These are phyloP conservation scores for Phytophthora citrophthora DNA, from an alignment of 352 stramenopile genomes.

Conservation along the genomic window DNA sequence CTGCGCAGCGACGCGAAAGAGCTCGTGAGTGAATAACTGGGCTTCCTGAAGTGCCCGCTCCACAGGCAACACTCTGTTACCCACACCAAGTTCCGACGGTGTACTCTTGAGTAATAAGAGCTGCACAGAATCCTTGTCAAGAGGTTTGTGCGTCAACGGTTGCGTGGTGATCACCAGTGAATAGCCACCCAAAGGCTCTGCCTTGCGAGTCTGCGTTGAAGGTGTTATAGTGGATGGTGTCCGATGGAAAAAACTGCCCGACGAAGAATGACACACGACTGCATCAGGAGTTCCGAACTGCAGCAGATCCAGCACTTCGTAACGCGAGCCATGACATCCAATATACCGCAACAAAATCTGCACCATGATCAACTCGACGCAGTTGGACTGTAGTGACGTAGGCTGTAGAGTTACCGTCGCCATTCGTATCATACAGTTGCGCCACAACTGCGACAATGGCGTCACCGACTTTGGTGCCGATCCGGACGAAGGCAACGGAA, in stretches of 20 bases:
- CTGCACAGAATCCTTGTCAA: slow-evolving; percentile 73
- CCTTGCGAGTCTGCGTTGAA: slow-evolving; percentile 27
- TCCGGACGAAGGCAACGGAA: not conserved
- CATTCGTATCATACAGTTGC: slow-evolving; percentile 60
- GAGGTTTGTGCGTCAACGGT: slow-evolving; percentile 51
- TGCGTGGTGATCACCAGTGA: slow-evolving; percentile 84
- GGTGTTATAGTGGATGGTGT: slow-evolving; percentile 34
- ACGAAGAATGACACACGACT: slow-evolving; percentile 77
- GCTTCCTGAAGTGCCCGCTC: slow-evolving; percentile 79
- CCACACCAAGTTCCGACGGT: slow-evolving; percentile 43
- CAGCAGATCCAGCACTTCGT: slow-evolving; percentile 84
- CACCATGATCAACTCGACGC: slow-evolving; percentile 69
- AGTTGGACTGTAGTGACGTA: slow-evolving; percentile 73
- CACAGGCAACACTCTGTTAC: slow-evolving; percentile 57
- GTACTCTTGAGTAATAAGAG: slow-evolving; percentile 70
- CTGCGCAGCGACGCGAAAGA: slow-evolving; percentile 77
- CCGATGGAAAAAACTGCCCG: slow-evolving; percentile 84
- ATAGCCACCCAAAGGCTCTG: slow-evolving; percentile 51
- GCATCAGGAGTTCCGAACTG: slow-evolving; percentile 87
- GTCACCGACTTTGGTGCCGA: slow-evolving; percentile 12
- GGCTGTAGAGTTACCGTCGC: slow-evolving; percentile 62
- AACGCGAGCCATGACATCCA: slow-evolving; percentile 80
- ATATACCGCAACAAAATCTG: slow-evolving; percentile 88
- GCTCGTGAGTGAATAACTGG: slow-evolving; percentile 76
- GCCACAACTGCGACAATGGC: slow-evolving; percentile 28